Evolutionary conservation across 2,329 filamentous ascomycete species (phyloP).

Genomic region (Lachnellula hyalina): DNA sequence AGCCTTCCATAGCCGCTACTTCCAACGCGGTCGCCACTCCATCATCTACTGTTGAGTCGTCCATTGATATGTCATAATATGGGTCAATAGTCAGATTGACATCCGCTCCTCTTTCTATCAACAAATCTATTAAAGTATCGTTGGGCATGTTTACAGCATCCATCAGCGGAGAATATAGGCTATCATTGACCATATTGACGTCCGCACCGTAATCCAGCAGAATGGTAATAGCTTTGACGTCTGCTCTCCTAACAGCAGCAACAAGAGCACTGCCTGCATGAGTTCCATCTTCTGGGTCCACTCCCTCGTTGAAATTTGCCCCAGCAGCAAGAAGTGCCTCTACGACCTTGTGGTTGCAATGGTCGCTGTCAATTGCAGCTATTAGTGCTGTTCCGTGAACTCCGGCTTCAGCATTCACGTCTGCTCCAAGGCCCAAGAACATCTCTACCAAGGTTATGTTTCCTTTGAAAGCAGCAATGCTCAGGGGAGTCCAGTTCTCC

Average conservation of each 20-base stretch:
- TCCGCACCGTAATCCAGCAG: not conserved
- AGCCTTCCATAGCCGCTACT: not conserved
- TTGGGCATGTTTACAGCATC: not conserved
- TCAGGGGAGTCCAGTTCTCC: not conserved
- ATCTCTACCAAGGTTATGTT: not conserved
- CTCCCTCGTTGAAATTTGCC: not conserved
- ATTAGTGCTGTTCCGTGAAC: not conserved
- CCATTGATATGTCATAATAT: not conserved
- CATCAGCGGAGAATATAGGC: not conserved
- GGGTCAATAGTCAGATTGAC: not conserved
- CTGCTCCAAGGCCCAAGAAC: constrained; percentile 2
- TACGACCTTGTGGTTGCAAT: not conserved
- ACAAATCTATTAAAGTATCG: not conserved
- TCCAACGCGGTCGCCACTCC: not conserved
- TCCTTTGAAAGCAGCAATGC: constrained; percentile 26
- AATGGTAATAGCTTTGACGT: not conserved
- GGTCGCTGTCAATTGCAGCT: not conserved
- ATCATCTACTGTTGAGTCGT: not conserved
- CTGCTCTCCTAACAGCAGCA: not conserved
- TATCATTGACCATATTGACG: not conserved
- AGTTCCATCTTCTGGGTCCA: not conserved
- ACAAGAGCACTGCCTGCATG: constrained; percentile 1
- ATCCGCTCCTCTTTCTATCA: not conserved
- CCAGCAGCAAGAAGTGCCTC: not conserved
- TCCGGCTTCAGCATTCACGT: constrained; percentile 8